A percentile compares a stretch with the other conserved stretches of the same genome.
Conservation (phyloP, 805 yeast genomes). For the Zygosaccharomyces siamensis region DNA sequence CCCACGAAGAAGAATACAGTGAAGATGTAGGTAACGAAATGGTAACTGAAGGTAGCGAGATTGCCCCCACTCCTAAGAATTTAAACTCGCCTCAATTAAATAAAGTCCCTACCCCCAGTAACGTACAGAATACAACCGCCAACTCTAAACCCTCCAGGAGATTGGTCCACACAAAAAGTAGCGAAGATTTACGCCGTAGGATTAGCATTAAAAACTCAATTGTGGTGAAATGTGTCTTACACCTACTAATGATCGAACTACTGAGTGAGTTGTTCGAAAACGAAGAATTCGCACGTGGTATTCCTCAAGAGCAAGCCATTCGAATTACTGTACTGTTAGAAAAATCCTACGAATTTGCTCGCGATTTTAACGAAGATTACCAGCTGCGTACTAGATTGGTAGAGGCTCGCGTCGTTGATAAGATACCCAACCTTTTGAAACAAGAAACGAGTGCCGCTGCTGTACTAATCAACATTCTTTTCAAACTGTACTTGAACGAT, state of each 20-base stretch:
- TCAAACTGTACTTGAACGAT: slow-evolving; percentile 57
- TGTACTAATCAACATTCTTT: slow-evolving; percentile 74
- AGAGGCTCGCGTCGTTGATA: slow-evolving; percentile 88
- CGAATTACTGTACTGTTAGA: slow-evolving; percentile 56
- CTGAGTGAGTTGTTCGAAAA: slow-evolving; percentile 77
- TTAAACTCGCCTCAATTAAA: background rate
- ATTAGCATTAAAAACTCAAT: slow-evolving; percentile 63
- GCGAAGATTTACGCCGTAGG: slow-evolving; percentile 41
- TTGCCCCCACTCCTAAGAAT: background rate
- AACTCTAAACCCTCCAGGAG: slow-evolving; percentile 15
- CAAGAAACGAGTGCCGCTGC: slow-evolving; percentile 92
- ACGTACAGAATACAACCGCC: background rate
- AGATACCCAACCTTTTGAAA: slow-evolving; percentile 82
- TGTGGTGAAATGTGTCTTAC: slow-evolving; percentile 89
- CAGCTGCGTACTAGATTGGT: slow-evolving; percentile 83
- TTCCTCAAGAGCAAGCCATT: slow-evolving; percentile 63
- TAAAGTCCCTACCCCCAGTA: background rate
- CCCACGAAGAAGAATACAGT: slow-evolving; percentile 34
- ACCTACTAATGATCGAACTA: slow-evolving; percentile 81
- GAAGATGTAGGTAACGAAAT: slow-evolving; percentile 37
- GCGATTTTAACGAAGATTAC: slow-evolving; percentile 81
- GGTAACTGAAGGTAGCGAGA: slow-evolving; percentile 16
- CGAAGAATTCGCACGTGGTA: slow-evolving; percentile 54
- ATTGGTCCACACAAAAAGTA: slow-evolving; percentile 24
- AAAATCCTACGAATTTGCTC: slow-evolving; percentile 74